Percentiles rank a stretch among this genome's conserved stretches.
phyloP scores from a whole-genome alignment of 2,329 filamentous ascomycete genomes.

The Claviceps monticola region DNA sequence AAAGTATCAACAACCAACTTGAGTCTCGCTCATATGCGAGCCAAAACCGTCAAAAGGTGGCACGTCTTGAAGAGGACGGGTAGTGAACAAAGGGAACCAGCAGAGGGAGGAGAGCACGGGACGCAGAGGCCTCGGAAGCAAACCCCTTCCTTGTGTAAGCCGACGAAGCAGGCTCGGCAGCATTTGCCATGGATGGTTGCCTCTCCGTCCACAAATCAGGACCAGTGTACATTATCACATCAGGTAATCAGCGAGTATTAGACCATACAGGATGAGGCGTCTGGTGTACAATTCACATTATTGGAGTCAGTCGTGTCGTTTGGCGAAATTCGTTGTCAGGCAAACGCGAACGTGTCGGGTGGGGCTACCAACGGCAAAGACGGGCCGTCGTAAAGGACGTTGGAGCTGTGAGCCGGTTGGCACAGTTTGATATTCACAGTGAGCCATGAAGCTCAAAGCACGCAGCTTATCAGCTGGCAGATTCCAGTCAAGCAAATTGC shows the following conservation, averaged over 20 bases:
- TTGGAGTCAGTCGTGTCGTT: slow-evolving; percentile 3
- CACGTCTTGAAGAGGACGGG: background rate
- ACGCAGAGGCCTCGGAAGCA: background rate
- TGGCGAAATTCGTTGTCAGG: background rate
- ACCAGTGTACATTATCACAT: slow-evolving; percentile 38
- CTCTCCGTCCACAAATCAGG: slow-evolving; percentile 33
- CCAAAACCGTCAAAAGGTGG: slow-evolving; percentile 3
- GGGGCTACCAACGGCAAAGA: background rate
- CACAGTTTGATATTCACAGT: background rate
- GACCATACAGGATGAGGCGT: slow-evolving; percentile 25
- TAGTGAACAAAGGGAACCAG: slow-evolving; percentile 7
- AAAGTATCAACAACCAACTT: background rate
- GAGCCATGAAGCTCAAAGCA: background rate
- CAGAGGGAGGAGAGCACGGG: background rate
- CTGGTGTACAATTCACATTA: slow-evolving; percentile 17
- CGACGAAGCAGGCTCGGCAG: slow-evolving; percentile 14
- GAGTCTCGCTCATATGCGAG: slow-evolving; percentile 3
- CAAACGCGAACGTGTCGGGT: background rate
- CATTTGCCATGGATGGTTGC: slow-evolving; percentile 21
- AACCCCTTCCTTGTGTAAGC: slow-evolving; percentile 19
- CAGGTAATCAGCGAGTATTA: slow-evolving; percentile 30
- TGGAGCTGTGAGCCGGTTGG: background rate
- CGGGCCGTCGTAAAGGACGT: background rate
- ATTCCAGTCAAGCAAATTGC: background rate
- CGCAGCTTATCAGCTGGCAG: slow-evolving; percentile 1